Base-by-base conservation (phyloP, 805 yeast species). In the Myxozyma monticola region DNA sequence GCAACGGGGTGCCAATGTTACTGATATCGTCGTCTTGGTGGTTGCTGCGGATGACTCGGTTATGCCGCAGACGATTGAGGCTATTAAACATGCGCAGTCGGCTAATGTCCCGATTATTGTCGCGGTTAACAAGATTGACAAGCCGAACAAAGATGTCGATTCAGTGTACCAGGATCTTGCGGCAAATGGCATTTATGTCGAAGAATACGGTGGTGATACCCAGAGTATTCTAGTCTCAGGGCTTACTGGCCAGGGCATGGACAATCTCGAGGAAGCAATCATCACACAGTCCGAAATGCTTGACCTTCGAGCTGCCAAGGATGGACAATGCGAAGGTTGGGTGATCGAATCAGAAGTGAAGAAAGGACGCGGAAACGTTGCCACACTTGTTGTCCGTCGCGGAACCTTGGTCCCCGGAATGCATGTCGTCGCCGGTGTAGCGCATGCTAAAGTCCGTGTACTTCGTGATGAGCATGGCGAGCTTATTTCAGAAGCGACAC, bases 41-140 rank as follows among this genome's bases (percentile, higher is more conserved):
- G 96, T 93, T 18, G 97, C 98, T 0, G 96, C 96, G 1, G 97
- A 93, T 66, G 99, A 93, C 69, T 87, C 96, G 0, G 95, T 93
- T 20, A 93, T 85, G 95, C 98, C 98, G 0, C 99, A 93, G 66
- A 93, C 99, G 0, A 76, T 83, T 35, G 99, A 93, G 67, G 98
- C 98, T 1, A 88, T 93, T 55, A 88, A 85, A 62, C 99, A 93
- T 68, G 90, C 95, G 3, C 84, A 84, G 57, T 79, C 80, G 42
- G 82, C 95, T 0, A 83, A 83, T 9, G 93, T 88, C 12, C 88
- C 90, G 0, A 73, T 90, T 56, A 83, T 93, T 47, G 96, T 93
- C 9, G 99, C 98, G 0, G 78, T 93, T 34, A 91, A 93, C 60
- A 93, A 93, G 67, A 85, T 95, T 60, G 99, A 91, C 65, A 84